Conservation (phyloP, 75 land plant species). For the Pinus tabuliformis region DNA sequence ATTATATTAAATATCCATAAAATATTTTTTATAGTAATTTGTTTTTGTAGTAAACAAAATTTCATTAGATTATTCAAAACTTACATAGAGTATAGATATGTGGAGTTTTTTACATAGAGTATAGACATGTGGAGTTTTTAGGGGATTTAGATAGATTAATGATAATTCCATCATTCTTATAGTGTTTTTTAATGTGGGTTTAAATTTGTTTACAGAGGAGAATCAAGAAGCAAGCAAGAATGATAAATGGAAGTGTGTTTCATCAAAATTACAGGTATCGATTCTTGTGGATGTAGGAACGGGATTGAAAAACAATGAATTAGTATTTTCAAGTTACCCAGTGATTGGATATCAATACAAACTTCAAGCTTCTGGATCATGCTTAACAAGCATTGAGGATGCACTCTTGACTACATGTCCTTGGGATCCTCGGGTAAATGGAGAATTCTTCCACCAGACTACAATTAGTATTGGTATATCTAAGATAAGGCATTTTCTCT, state of each 20-base stretch:
- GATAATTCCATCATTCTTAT: no score
- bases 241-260: constrained; percentile 2
- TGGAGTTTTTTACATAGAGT: no score
- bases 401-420: constrained; percentile 42
- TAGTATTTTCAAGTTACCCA: constrained; percentile 49
- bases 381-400: constrained; percentile 32
- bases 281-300: constrained; percentile 11
- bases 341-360: constrained; percentile 61
- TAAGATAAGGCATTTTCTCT: constrained; percentile 6
- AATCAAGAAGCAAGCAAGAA: constrained; percentile 27
- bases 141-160: no score
- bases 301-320: constrained; percentile 58
- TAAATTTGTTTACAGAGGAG: neutral
- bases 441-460: constrained; percentile 21
- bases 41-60: no score
- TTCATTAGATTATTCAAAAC: no score
- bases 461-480: constrained; percentile 37
- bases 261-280: constrained; percentile 14
- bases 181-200: no score
- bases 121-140: no score
- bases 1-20: no score
- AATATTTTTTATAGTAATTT: no score
- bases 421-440: constrained; percentile 59
- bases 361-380: constrained; percentile 49
- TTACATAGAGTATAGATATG: no score